phyloP scores from a whole-genome alignment of 805 yeast genomes.

The Wickerhamomyces rabaulensis region DNA sequence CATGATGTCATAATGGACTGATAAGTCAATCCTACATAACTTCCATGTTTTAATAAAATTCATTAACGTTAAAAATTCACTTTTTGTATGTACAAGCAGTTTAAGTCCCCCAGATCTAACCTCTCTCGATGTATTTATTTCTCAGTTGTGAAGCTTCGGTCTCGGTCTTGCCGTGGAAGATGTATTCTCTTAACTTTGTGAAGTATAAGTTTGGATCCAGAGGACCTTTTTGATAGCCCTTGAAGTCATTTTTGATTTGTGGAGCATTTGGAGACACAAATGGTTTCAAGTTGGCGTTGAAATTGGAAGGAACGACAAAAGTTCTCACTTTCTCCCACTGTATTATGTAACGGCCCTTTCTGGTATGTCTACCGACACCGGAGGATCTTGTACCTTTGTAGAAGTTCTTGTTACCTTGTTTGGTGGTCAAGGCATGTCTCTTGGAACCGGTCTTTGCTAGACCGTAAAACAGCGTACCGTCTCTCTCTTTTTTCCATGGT shows the following conservation, averaged over 20 bases:
- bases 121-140: conserved; percentile 26
- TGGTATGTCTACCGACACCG: conserved; percentile 81
- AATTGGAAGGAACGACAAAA: conserved; percentile 67
- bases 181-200: conserved; percentile 67
- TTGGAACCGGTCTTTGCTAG: conserved; percentile 71
- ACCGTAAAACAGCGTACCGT: conserved; percentile 84
- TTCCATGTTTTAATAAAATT: neutral
- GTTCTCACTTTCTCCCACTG: conserved; percentile 87
- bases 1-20: conserved; percentile 21
- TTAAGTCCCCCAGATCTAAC: conserved; percentile 15
- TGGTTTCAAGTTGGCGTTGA: conserved; percentile 53
- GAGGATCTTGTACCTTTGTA: conserved; percentile 97
- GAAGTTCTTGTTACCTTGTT: conserved; percentile 89
- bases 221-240: conserved; percentile 68
- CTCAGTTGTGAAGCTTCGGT: conserved; percentile 23
- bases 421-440: conserved; percentile 80
- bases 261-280: conserved; percentile 74
- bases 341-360: conserved; percentile 67
- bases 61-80: neutral
- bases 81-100: conserved; percentile 10
- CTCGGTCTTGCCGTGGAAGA: conserved; percentile 63
- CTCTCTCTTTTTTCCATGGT: conserved; percentile 85
- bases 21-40: neutral
- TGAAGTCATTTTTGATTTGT: conserved; percentile 57
- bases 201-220: conserved; percentile 70